Conservation (phyloP, 2,329 filamentous ascomycete species). For the Chaetomiaceae sp. region DNA sequence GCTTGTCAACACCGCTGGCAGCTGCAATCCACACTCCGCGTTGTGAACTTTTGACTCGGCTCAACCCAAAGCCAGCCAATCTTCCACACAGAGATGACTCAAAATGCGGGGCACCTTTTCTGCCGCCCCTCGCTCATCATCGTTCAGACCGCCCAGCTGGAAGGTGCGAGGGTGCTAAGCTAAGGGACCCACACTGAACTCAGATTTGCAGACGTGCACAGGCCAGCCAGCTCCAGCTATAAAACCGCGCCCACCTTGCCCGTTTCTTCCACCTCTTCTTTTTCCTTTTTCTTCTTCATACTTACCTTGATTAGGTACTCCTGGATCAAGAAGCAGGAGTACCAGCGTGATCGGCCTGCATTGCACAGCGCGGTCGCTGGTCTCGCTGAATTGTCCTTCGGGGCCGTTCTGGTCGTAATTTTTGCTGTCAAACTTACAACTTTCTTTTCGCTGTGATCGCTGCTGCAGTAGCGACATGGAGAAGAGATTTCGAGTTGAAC, state of each 20-base stretch:
- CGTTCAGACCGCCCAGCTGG: conserved; percentile 10
- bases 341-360: conserved; percentile 22
- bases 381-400: conserved; percentile 24
- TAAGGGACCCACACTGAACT: neutral
- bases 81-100: conserved; percentile 19
- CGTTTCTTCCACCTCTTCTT: conserved; percentile 8
- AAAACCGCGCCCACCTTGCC: conserved; percentile 3
- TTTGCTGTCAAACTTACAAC: conserved; percentile 18
- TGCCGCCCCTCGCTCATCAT: conserved; percentile 10
- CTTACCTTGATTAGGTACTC: conserved; percentile 23
- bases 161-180: neutral
- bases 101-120: conserved; percentile 23
- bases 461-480: conserved; percentile 19
- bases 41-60: conserved; percentile 17
- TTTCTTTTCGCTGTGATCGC: conserved; percentile 23
- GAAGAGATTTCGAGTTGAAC: too few relatives aligned
- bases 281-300: conserved; percentile 21
- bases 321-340: conserved; percentile 21
- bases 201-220: conserved; percentile 14
- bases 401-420: conserved; percentile 25
- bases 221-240: conserved; percentile 10
- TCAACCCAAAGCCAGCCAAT: conserved; percentile 10
- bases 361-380: conserved; percentile 25
- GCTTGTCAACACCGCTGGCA: conserved; percentile 7
- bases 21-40: conserved; percentile 6